Conservation (phyloP, 805 yeast genomes). For the Clavispora asparagi region DNA sequence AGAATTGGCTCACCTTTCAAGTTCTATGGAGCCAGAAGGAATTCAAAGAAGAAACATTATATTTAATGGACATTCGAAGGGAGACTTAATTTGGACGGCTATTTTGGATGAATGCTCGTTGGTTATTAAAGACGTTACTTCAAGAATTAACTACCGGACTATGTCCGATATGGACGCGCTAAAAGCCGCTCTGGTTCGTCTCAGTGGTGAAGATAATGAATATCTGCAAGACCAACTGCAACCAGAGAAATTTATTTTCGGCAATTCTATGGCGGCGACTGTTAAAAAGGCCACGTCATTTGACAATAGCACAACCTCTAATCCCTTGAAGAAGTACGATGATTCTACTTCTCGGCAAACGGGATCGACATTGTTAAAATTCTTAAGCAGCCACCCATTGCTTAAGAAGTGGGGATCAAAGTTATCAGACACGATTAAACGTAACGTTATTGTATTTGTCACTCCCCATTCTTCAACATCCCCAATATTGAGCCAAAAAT, state of each 20-base stretch:
- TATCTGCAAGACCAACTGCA: constrained; percentile 1
- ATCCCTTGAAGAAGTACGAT: constrained; percentile 7
- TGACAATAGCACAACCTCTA: constrained; percentile 9
- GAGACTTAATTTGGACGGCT: constrained; percentile 50
- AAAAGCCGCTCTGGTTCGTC: constrained; percentile 13
- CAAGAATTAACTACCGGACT: constrained; percentile 33
- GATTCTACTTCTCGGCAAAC: background rate
- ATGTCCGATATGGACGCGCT: constrained; percentile 26
- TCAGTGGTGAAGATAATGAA: constrained; percentile 13
- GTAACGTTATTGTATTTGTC: background rate
- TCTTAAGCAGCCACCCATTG: background rate
- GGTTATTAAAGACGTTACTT: constrained; percentile 46
- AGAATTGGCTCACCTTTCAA: constrained; percentile 63
- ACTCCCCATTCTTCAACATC: background rate
- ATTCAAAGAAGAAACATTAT: constrained; percentile 47
- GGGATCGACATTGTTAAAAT: background rate
- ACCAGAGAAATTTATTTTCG: constrained; percentile 21
- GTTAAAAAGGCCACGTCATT: constrained; percentile 3
- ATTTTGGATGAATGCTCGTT: constrained; percentile 56
- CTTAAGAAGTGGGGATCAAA: background rate
- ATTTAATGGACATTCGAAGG: constrained; percentile 45
- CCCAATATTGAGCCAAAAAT: background rate
- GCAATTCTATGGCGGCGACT: constrained; percentile 23
- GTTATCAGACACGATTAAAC: background rate
- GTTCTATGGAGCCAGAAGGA: constrained; percentile 33